phyloP scores from a whole-genome alignment of 2,329 filamentous ascomycete genomes.

The Trichocomaceae sp. region DNA sequence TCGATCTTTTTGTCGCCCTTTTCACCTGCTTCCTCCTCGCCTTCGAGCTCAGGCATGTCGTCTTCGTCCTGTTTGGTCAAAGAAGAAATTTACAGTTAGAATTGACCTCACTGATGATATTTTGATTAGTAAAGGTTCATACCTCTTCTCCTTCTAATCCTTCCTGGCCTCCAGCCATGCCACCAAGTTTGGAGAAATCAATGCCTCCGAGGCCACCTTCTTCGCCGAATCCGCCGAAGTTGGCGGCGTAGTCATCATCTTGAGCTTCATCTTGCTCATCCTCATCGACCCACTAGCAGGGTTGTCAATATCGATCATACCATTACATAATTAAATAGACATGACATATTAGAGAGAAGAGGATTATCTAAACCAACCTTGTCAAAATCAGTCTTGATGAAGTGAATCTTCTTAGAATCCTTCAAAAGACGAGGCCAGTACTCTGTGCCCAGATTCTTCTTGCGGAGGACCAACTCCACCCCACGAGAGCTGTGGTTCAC shows the following conservation, averaged over 20 bases:
- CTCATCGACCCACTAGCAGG: constrained; percentile 77
- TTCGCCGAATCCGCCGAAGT: constrained; percentile 48
- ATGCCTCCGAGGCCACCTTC: constrained; percentile 76
- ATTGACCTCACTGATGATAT: neutral
- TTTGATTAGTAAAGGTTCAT: neutral
- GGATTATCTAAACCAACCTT: constrained; percentile 53
- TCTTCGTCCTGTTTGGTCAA: constrained; percentile 54
- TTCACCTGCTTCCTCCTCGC: constrained; percentile 36
- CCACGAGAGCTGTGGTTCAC: constrained; percentile 82
- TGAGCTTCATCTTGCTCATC: constrained; percentile 90
- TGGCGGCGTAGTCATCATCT: constrained; percentile 63
- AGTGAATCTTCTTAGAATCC: constrained; percentile 82
- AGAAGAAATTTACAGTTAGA: neutral
- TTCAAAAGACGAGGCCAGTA: constrained; percentile 96
- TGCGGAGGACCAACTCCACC: constrained; percentile 83
- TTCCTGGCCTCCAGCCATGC: constrained; percentile 24
- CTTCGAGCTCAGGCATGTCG: constrained; percentile 79
- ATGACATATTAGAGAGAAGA: neutral
- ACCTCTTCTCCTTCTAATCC: constrained; percentile 34
- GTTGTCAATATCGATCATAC: constrained; percentile 5
- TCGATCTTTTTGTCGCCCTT: constrained; percentile 36
- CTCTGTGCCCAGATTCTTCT: constrained; percentile 92
- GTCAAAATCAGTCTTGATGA: constrained; percentile 97
- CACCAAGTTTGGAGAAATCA: constrained; percentile 87
- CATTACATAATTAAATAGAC: neutral